A percentile compares a stretch with the other conserved stretches of the same genome.
Conservation (phyloP, 2,329 filamentous ascomycete species). For the Fusarium subtropicale region DNA sequence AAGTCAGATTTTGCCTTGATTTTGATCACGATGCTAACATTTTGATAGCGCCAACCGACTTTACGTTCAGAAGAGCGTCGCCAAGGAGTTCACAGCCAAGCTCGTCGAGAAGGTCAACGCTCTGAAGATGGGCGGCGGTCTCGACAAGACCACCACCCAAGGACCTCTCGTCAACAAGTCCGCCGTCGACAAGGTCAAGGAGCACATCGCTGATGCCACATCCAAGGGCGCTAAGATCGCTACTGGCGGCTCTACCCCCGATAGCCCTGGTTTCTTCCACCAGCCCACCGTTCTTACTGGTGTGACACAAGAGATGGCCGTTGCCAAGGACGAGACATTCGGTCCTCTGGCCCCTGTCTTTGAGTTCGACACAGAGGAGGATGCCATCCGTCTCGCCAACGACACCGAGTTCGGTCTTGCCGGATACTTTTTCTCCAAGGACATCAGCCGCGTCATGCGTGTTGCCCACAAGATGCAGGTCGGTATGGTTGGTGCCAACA, state of each 20-base stretch:
- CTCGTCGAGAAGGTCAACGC: conserved; percentile 48
- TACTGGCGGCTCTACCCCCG: conserved; percentile 71
- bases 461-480: conserved; percentile 68
- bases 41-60: conserved; percentile 52
- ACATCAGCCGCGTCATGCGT: conserved; percentile 55
- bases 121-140: conserved; percentile 47
- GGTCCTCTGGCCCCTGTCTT: conserved; percentile 48
- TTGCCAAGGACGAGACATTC: conserved; percentile 51
- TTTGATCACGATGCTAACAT: background rate
- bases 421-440: conserved; percentile 52
- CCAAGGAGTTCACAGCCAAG: conserved; percentile 47
- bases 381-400: conserved; percentile 55
- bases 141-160: conserved; percentile 45
- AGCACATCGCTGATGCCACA: conserved; percentile 71
- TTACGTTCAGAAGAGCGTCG: conserved; percentile 51
- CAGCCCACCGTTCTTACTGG: conserved; percentile 77
- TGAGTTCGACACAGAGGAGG: conserved; percentile 53
- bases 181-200: conserved; percentile 70
- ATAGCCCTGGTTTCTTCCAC: conserved; percentile 73
- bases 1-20: background rate
- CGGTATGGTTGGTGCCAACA: conserved; percentile 72
- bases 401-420: conserved; percentile 55
- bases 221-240: conserved; percentile 69
- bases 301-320: conserved; percentile 48
- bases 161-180: conserved; percentile 70